Evolutionary conservation across 2,329 filamentous ascomycete species (phyloP).

Genomic region (Colletotrichum truncatum): DNA sequence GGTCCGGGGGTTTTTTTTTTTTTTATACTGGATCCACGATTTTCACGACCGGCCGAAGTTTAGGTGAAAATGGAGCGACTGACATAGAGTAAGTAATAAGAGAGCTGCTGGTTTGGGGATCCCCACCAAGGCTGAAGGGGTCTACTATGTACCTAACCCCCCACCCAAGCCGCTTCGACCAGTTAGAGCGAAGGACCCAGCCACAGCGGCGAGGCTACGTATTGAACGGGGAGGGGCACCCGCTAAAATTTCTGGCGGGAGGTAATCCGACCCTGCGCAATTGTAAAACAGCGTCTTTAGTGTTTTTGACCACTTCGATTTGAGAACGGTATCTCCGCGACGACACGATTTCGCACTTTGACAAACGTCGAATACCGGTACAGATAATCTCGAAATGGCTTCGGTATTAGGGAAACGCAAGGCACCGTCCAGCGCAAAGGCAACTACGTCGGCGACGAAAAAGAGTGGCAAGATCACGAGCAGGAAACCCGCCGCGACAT

Average conservation of each 20-base stretch:
- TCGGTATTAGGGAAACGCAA: constrained; percentile 32
- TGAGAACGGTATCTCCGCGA: neutral
- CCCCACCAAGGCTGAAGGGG: neutral
- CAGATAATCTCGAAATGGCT: too few species aligned
- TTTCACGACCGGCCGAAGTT: too few species aligned
- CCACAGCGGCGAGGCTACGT: neutral
- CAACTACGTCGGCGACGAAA: neutral
- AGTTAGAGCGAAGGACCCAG: neutral
- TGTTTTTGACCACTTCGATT: too few species aligned
- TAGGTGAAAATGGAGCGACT: too few species aligned
- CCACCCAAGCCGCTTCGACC: neutral
- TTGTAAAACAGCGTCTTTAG: too few species aligned
- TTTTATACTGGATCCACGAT: too few species aligned
- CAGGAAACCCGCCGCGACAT: neutral
- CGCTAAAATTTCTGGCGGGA: constrained; percentile 12
- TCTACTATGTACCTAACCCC: neutral
- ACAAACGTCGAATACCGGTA: too few species aligned
- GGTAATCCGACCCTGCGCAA: too few species aligned
- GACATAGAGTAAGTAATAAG: too few species aligned
- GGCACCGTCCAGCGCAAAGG: constrained; percentile 10
- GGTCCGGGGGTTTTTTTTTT: too few species aligned
- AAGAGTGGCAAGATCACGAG: neutral
- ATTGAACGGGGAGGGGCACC: neutral
- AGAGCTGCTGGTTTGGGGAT: too few species aligned
- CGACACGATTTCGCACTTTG: neutral